Conservation (phyloP, 2,329 filamentous ascomycete genomes). For the Pseudogymnoascus sp. region DNA sequence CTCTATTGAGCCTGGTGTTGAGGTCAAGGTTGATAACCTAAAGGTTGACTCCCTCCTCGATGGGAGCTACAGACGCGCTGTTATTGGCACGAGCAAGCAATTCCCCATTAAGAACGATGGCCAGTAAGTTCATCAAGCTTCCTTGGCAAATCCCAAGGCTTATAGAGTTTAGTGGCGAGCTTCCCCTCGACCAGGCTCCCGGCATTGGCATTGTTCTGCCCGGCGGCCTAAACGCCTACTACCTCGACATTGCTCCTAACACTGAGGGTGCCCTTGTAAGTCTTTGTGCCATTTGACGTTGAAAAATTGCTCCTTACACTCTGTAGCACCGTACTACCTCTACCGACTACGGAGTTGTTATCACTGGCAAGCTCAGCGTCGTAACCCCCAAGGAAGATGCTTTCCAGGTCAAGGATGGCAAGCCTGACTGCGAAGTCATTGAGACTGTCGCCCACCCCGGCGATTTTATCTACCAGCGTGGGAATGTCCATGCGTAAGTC, state of each 20-base stretch:
- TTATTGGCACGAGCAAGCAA: constrained; percentile 21
- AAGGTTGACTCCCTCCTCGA: constrained; percentile 18
- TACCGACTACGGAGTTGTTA: constrained; percentile 27
- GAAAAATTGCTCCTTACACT: background rate
- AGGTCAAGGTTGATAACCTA: constrained; percentile 23
- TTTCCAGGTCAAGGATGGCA: constrained; percentile 23
- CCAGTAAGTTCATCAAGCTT: constrained; percentile 19
- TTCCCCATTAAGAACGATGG: constrained; percentile 25
- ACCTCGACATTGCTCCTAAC: constrained; percentile 26
- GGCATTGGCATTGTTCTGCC: constrained; percentile 28
- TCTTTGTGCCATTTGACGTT: constrained; percentile 4
- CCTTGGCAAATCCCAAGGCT: constrained; percentile 7
- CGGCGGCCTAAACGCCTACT: constrained; percentile 27
- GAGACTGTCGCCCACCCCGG: constrained; percentile 26
- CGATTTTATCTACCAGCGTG: constrained; percentile 27
- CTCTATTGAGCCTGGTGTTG: constrained; percentile 21
- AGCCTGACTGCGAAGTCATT: constrained; percentile 21
- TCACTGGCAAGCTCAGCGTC: constrained; percentile 25
- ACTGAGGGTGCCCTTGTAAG: constrained; percentile 24
- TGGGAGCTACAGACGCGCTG: constrained; percentile 17
- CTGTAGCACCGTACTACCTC: constrained; percentile 28
- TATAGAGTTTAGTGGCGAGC: constrained; percentile 17
- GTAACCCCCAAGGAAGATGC: constrained; percentile 21
- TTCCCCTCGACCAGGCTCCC: constrained; percentile 24
- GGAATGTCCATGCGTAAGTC: constrained; percentile 30